These are phyloP conservation scores for Pleurotus tuber-regium DNA, from an alignment of 768 basidiomycete genomes.

Conservation along the genomic window DNA sequence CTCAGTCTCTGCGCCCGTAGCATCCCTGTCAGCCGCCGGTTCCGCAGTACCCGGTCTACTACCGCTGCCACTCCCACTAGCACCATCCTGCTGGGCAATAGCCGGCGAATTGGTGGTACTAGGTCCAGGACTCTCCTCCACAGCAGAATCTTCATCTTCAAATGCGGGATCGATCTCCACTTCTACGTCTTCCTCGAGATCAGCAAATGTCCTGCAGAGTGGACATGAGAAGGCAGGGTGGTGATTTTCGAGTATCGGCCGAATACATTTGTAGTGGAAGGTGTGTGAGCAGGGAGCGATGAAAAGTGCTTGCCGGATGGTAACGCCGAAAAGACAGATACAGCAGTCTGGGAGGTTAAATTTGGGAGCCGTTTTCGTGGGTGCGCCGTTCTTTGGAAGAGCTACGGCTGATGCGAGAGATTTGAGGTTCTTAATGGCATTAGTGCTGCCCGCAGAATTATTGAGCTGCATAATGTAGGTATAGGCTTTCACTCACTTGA, in stretches of 20 bases:
- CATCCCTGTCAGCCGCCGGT: slow-evolving; percentile 18
- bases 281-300: slow-evolving; percentile 98
- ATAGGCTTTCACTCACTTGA: slow-evolving; percentile 67
- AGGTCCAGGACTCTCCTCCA: slow-evolving; percentile 1
- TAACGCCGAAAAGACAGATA: slow-evolving; percentile 89
- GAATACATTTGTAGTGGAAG: slow-evolving; percentile 96
- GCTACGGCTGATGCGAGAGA: slow-evolving; percentile 48
- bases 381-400: slow-evolving; percentile 13
- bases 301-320: slow-evolving; percentile 94
- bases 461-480: slow-evolving; percentile 12
- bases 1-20: slow-evolving; percentile 35
- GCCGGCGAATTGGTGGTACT: slow-evolving; percentile 5
- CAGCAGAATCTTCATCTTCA: not conserved
- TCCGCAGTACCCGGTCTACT: slow-evolving; percentile 16
- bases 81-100: slow-evolving; percentile 7
- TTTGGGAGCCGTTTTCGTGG: slow-evolving; percentile 26
- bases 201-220: slow-evolving; percentile 90
- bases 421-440: slow-evolving; percentile 75
- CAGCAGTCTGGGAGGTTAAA: slow-evolving; percentile 78
- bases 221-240: slow-evolving; percentile 95
- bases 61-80: slow-evolving; percentile 17
- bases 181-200: slow-evolving; percentile 95
- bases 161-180: slow-evolving; percentile 30
- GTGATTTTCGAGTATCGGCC: slow-evolving; percentile 85
- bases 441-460: slow-evolving; percentile 41